Conservation (phyloP, 176 grass and related monocot species). For the Juncus inflexus region DNA sequence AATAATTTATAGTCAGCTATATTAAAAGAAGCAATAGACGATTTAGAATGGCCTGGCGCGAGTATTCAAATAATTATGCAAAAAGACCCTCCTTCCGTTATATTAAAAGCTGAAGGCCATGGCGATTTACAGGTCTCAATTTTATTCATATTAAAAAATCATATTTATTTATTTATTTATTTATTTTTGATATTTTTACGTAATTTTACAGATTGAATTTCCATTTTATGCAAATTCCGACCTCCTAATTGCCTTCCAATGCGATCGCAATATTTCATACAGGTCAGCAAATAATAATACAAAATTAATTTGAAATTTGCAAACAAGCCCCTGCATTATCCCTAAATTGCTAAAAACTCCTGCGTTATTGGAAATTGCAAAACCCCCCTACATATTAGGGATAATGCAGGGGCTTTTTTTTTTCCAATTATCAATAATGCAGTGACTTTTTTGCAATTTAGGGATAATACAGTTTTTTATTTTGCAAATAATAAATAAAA, state of each 20-base stretch:
- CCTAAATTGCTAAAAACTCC: too few relatives aligned
- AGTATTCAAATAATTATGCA: conserved; percentile 74
- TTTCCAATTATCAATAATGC: too few relatives aligned
- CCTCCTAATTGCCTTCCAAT: conserved; percentile 81
- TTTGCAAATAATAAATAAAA: too few relatives aligned
- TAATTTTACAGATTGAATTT: conserved; percentile 55
- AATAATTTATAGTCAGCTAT: conserved; percentile 51
- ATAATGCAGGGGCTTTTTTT: too few relatives aligned
- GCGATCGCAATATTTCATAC: conserved; percentile 53
- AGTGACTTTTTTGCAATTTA: too few relatives aligned
- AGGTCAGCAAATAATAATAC: conserved; percentile 33
- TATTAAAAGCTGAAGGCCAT: conserved; percentile 77
- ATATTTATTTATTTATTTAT: not conserved
- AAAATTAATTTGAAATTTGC: not conserved
- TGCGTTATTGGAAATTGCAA: too few relatives aligned
- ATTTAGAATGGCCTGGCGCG: conserved; percentile 90
- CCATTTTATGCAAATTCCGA: conserved; percentile 71
- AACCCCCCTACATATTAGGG: too few relatives aligned
- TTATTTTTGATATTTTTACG: conserved; percentile 3
- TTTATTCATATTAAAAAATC: not conserved
- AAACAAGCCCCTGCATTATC: too few relatives aligned
- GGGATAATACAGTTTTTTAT: too few relatives aligned
- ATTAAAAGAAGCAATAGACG: conserved; percentile 86
- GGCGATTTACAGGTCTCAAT: conserved; percentile 80
- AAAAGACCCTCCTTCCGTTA: conserved; percentile 62